Evolutionary conservation across 495 filamentous ascomycete genomes (phyloP), one percentile per base, ranked within the genome.

Genomic region (Opeltia flavorubescens): DNA sequence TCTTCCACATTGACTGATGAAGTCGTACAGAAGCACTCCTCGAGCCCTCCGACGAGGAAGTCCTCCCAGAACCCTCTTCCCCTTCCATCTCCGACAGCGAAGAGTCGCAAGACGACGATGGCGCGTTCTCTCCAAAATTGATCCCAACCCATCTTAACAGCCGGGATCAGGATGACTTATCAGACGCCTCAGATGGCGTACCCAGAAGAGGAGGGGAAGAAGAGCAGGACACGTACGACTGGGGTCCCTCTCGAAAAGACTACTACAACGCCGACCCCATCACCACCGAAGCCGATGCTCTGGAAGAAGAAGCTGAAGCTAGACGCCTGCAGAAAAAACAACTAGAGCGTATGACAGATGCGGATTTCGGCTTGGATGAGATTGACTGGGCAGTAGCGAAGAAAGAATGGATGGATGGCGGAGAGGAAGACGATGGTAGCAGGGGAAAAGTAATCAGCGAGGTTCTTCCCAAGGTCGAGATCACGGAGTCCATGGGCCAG

Each of bases 211-310:
- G 63, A 0, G 68, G 75, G 6, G 80, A 81, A 13, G 83, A 81
- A 9, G 83, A 86, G 49, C 81, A 82, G 5, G 77, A 79, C n/a
- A 75, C 80, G 48, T 77, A 76, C 25, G 91, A 76, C 56, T 91
- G 86, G 86, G 93, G 91, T 30, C 74, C 79, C 2, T 87, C 86
- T 2, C 91, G 76, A 57, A 83, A 82, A 49, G 87, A 93, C 50
- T 89, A 95, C 61, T 98, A 98, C 63, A 72, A 94, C 67, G 84
- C 85, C 28, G 86, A 94, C 56, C 71, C 74, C 18, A 93, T 91
- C 46, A 84, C 93, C 61, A 95, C 86, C 5, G 89, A 95, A 61
- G 78, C 79, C 44, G 89, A 94, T 70, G 89, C 89, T 1, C 60
- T 91, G 47, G 88, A 88, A 53, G 91, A 98, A 68, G 93, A 96